A percentile compares a stretch with the other conserved stretches of the same genome.
These are phyloP conservation scores for Penicillium argentinense DNA, from an alignment of 495 filamentous ascomycete species.

Conservation along the genomic window DNA sequence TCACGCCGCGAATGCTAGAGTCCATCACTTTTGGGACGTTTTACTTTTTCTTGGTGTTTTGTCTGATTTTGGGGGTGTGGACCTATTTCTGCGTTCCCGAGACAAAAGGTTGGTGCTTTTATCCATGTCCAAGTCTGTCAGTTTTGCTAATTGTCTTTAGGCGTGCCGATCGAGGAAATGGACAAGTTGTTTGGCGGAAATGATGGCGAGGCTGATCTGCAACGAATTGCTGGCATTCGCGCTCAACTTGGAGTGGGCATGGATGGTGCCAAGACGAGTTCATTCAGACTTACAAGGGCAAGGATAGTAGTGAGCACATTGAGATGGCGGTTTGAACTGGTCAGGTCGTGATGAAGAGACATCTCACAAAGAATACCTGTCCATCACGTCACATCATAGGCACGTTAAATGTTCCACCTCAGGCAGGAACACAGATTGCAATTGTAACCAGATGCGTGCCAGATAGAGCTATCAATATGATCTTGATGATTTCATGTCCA, in stretches of 20 bases:
- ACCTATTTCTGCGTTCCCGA: conserved; percentile 58
- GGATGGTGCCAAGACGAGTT: background rate
- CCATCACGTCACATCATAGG: too few relatives aligned
- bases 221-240: conserved; percentile 23
- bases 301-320: background rate
- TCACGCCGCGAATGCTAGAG: conserved; percentile 34
- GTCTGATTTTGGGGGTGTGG: conserved; percentile 41
- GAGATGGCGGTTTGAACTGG: background rate
- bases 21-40: conserved; percentile 43
- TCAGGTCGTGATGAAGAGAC: background rate
- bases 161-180: conserved; percentile 33
- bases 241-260: background rate
- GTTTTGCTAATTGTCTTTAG: background rate
- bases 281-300: background rate
- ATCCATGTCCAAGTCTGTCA: background rate
- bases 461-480: too few relatives aligned
- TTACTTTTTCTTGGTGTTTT: conserved; percentile 26
- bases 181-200: conserved; percentile 23
- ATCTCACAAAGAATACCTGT: too few relatives aligned
- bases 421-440: too few relatives aligned
- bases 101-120: conserved; percentile 45
- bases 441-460: too few relatives aligned
- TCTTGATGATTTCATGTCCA: too few relatives aligned
- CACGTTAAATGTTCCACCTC: too few relatives aligned
- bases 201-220: conserved; percentile 22